These are phyloP conservation scores for Penicillium maclennaniae DNA, from an alignment of 495 filamentous ascomycete genomes.

Conservation along the genomic window DNA sequence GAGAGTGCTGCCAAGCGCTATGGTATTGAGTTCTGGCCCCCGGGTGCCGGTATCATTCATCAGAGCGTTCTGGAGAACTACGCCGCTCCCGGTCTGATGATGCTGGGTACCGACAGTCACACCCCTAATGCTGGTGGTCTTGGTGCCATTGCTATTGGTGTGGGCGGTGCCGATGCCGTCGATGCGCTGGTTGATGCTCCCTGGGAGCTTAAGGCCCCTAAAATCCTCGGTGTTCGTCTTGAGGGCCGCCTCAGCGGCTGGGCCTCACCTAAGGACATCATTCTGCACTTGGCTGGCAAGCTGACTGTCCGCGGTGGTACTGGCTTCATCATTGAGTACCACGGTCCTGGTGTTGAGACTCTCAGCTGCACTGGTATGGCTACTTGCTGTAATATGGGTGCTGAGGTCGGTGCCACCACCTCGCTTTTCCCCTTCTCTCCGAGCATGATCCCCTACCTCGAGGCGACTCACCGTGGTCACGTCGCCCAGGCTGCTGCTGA, in stretches of 20 bases:
- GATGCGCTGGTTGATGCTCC: slow-evolving; percentile 94
- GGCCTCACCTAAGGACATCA: slow-evolving; percentile 93
- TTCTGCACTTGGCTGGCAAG: slow-evolving; percentile 80
- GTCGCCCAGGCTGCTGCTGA: slow-evolving; percentile 55
- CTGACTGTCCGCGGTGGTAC: slow-evolving; percentile 94
- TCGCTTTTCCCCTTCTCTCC: slow-evolving; percentile 85
- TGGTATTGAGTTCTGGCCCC: slow-evolving; percentile 98
- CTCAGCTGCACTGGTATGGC: slow-evolving; percentile 92
- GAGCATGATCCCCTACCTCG: slow-evolving; percentile 70
- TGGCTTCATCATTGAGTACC: slow-evolving; percentile 91
- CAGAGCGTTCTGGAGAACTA: slow-evolving; percentile 99
- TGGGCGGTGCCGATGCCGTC: slow-evolving; percentile 95
- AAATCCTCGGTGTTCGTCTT: slow-evolving; percentile 80
- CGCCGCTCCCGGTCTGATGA: slow-evolving; percentile 94
- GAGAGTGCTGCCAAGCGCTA: slow-evolving; percentile 94
- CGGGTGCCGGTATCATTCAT: slow-evolving; percentile 98
- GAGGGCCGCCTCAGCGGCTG: slow-evolving; percentile 82
- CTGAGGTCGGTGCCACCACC: slow-evolving; percentile 94
- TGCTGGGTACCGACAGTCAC: slow-evolving; percentile 98
- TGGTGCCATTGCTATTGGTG: slow-evolving; percentile 92
- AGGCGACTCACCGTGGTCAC: slow-evolving; percentile 73
- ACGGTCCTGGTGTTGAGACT: slow-evolving; percentile 81
- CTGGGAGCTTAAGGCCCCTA: slow-evolving; percentile 95
- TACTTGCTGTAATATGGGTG: slow-evolving; percentile 88
- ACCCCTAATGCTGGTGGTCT: slow-evolving; percentile 94